Evolutionary conservation across 495 filamentous ascomycete genomes (phyloP).

Genomic region (Hypoxylon fuscum): DNA sequence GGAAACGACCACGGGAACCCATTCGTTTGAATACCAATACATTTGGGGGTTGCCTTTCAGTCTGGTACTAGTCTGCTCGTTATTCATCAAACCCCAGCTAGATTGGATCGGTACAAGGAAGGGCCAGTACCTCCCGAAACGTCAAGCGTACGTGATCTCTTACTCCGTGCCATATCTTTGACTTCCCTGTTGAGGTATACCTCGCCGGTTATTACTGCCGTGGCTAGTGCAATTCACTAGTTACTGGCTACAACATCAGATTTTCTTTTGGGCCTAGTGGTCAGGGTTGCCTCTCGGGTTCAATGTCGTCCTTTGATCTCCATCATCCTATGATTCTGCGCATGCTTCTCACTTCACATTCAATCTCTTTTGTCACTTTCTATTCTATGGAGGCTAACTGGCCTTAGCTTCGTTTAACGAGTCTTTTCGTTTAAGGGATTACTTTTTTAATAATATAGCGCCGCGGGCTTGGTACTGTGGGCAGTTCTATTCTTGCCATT

Average conservation of each 20-base stretch:
- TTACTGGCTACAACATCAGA: slow-evolving; percentile 44
- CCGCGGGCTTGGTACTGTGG: slow-evolving; percentile 13
- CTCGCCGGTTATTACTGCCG: slow-evolving; percentile 39
- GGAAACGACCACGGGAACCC: slow-evolving; percentile 16
- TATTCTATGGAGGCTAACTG: slow-evolving; percentile 23
- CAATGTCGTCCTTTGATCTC: slow-evolving; percentile 28
- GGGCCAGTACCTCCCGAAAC: slow-evolving; percentile 47
- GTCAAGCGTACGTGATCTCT: slow-evolving; percentile 51
- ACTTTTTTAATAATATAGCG: slow-evolving; percentile 24
- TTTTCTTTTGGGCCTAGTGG: slow-evolving; percentile 21
- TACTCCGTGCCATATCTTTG: slow-evolving; percentile 38
- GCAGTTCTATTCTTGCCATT: slow-evolving; percentile 36
- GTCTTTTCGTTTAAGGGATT: slow-evolving; percentile 31
- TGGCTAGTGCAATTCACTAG: slow-evolving; percentile 34
- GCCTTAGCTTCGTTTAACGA: slow-evolving; percentile 20
- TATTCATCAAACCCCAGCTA: slow-evolving; percentile 19
- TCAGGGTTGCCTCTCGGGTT: slow-evolving; percentile 26
- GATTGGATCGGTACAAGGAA: slow-evolving; percentile 31
- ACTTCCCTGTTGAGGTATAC: slow-evolving; percentile 46
- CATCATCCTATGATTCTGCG: slow-evolving; percentile 21
- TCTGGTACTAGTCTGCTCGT: slow-evolving; percentile 25
- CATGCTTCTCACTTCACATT: slow-evolving; percentile 26
- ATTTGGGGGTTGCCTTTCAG: slow-evolving; percentile 20
- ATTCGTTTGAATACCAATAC: slow-evolving; percentile 34
- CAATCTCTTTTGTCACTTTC: slow-evolving; percentile 32